Evolutionary conservation across 2,329 filamentous ascomycete genomes (phyloP), one percentile per base, ranked within the genome.

Genomic region (Ophiostoma himal-ulmi): DNA sequence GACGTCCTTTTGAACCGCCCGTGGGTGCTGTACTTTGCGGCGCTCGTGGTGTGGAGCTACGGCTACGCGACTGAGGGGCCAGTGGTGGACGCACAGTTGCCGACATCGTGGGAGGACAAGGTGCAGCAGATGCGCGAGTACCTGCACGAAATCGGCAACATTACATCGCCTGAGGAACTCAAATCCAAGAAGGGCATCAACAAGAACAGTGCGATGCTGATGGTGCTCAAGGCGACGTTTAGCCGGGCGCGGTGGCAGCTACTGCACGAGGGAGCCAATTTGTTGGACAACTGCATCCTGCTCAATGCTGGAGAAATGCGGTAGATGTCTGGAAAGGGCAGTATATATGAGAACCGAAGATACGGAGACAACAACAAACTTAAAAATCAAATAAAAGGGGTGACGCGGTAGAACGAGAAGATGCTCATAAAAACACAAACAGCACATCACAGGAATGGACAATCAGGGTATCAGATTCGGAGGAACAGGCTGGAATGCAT

Each of bases 21-120:
- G 0, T 99, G 95, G 94, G 93, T 97, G 13, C 83, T 98, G 68
- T 99, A 97, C 80, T 96, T 97, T 77, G 92, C 95, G 0, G 89
- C 90, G 0, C 84, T 99, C 17, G 92, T 97, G 30, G 91, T 98
- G 0, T 99, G 95, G 95, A 93, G 89, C 72, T 99, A 98, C 76
- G 94, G 94, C 2, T 97, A 89, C 77, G 93, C 94, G 0, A 82
- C 96, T 26, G 95, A 98, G 75, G 95, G 95, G 0, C 86, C 93
- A 0, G 65, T 22, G 22, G 14, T 13, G 37, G 87, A 91, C 71
- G 81, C 84, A 7, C 80, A 79, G 75, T 80, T 81, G 26, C 87
- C 91, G 70, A 79, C 78, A 52, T 89, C 83, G 0, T 83, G 84
- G 67, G 85, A 88, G 17, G 89, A 92, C 73, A 89, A 91, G 77